A percentile compares a stretch with the other conserved stretches of the same genome.
Conservation (phyloP, 805 yeast genomes). For the Kluyveromyces dobzhanskii region DNA sequence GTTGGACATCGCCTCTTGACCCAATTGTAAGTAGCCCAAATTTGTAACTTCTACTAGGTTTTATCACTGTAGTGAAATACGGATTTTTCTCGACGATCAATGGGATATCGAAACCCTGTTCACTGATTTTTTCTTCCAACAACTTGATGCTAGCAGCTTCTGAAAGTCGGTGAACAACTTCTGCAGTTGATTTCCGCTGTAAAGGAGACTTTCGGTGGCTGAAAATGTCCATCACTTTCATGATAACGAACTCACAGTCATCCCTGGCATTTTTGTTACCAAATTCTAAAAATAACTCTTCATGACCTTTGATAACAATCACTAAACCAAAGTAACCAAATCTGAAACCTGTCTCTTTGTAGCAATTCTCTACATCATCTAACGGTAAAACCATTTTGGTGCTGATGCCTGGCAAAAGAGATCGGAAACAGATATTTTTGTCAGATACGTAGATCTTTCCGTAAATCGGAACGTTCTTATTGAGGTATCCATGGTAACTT, state of each 20-base stretch:
- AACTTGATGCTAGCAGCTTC: conserved; percentile 55
- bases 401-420: conserved; percentile 66
- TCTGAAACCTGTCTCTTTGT: conserved; percentile 58
- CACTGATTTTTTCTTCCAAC: conserved; percentile 57
- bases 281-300: conserved; percentile 72
- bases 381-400: conserved; percentile 81
- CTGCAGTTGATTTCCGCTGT: conserved; percentile 1
- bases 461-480: conserved; percentile 65
- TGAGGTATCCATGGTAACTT: conserved; percentile 61
- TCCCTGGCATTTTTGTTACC: conserved; percentile 55
- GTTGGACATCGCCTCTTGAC: conserved; percentile 95
- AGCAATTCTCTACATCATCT: conserved; percentile 59
- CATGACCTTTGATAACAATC: conserved; percentile 62
- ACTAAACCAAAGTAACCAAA: conserved; percentile 67
- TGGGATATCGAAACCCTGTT: conserved; percentile 60
- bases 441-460: conserved; percentile 76
- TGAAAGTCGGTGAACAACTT: conserved; percentile 9
- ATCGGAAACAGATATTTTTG: conserved; percentile 66
- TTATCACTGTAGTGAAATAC: conserved; percentile 38
- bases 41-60: conserved; percentile 45
- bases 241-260: conserved; percentile 54
- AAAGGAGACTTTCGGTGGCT: neutral
- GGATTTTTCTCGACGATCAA: conserved; percentile 62
- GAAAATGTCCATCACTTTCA: conserved; percentile 33
- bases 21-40: conserved; percentile 82